A percentile compares a stretch with the other conserved stretches of the same genome.
These are phyloP conservation scores for Aspergillaceae sp. DNA, from an alignment of 2,329 filamentous ascomycete genomes.

Conservation along the genomic window DNA sequence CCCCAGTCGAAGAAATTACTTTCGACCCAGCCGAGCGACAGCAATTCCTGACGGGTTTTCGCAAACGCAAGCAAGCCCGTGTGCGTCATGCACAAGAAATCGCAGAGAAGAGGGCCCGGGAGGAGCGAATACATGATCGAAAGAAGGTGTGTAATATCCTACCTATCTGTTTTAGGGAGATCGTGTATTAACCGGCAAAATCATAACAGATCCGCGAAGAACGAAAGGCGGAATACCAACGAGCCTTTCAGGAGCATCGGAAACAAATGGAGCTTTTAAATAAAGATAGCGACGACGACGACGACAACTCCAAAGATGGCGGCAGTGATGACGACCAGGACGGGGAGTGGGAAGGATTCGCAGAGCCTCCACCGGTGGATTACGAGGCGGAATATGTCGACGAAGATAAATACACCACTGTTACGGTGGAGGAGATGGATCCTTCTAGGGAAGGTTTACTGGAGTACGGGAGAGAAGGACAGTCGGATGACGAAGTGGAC, in stretches of 20 bases:
- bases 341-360: slow-evolving; percentile 59
- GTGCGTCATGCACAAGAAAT: slow-evolving; percentile 77
- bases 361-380: slow-evolving; percentile 50
- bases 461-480: slow-evolving; percentile 38
- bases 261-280: slow-evolving; percentile 57
- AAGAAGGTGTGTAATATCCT: slow-evolving; percentile 55
- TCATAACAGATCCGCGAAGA: slow-evolving; percentile 67
- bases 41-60: slow-evolving; percentile 91
- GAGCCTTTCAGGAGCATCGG: slow-evolving; percentile 71
- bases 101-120: slow-evolving; percentile 64
- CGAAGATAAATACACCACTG: slow-evolving; percentile 90
- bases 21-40: slow-evolving; percentile 74
- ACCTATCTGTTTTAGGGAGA: slow-evolving; percentile 1
- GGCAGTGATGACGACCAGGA: slow-evolving; percentile 34
- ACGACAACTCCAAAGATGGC: slow-evolving; percentile 16
- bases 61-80: slow-evolving; percentile 84
- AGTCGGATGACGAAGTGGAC: slow-evolving; percentile 14
- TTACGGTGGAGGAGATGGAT: slow-evolving; percentile 83
- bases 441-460: slow-evolving; percentile 65
- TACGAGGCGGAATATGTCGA: slow-evolving; percentile 92
- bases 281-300: slow-evolving; percentile 23
- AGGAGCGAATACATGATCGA: slow-evolving; percentile 65
- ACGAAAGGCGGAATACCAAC: slow-evolving; percentile 69
- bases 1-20: slow-evolving; percentile 65
- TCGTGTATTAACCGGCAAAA: slow-evolving; percentile 1